Evolutionary conservation across 2,329 filamentous ascomycete species (phyloP), one percentile per base, ranked within the genome.

Genomic region (Xylariaceae sp.): DNA sequence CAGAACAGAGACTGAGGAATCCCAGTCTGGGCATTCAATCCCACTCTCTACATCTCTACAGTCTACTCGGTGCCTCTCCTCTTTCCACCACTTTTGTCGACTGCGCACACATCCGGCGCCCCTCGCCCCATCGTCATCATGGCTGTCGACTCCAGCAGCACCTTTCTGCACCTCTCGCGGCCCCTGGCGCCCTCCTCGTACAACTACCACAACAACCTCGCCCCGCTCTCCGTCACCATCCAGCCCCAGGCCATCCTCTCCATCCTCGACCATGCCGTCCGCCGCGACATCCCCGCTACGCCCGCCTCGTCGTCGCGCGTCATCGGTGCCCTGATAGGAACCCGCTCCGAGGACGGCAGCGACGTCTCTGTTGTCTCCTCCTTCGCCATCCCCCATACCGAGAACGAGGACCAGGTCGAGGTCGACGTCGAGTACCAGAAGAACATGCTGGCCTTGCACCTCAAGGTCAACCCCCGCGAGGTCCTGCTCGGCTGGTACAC

Each of bases 391-490:
- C 92, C 93, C 62, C 94, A 99, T 79, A 97, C 93, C 63, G 94
- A 99, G 77, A 96, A 93, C 63, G 89, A 92, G 71, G 94, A 99
- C 75, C 94, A 99, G 75, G 94, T 99, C 66, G 94, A 99, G 75
- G 94, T 99, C 60, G 94, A 99, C 71, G 96, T 99, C 82, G 94
- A 99, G 75, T 99, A 97, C 76, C 94, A 99, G 78, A 97, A 97
- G 83, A 92, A 93, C 74, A 99, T 99, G 94, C 86, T 97, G 53
- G 88, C 89, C 54, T 80, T 99, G 64, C 93, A 96, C 71, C 85
- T 97, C 63, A 93, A 93, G 76, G 93, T 92, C 52, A 89, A 91
- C 73, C 94, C 94, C 46, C 90, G 91, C 74, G 94, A 99, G 75
- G 85, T 91, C 49, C 83, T 99, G 53, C 88, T 99, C 57, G 94